Evolutionary conservation across 2,329 filamentous ascomycete genomes (phyloP), one percentile per base, ranked within the genome.

Genomic region (Colletotrichum noveboracense): DNA sequence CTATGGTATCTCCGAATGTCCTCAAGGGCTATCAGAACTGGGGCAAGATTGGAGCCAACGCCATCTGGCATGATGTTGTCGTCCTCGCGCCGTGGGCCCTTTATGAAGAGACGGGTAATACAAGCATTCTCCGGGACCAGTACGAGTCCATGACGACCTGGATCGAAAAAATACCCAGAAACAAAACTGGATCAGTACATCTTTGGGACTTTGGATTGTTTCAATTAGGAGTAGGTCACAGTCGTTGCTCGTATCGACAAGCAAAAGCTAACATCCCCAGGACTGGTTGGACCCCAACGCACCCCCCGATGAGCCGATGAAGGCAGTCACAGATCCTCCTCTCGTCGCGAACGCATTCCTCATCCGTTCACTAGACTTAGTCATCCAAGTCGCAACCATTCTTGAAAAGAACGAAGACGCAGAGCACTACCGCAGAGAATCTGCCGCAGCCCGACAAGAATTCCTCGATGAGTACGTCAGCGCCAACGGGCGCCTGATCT

Each of bases 261-360:
- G n/a, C n/a, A n/a, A n/a, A n/a, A n/a, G n/a, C n/a, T n/a, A n/a
- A 61, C 13, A 7, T 36, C 3, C 2, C 16, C 5, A 75, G 71
- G 75, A 84, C 71, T 84, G 83, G 83, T 77, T 84, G 5, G 83
- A 84, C 43, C 83, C 83, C 2, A 76, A 75, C 30, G 82, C 82
- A 1, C 81, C 83, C 4, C 79, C 81, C 5, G 70, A 78, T 16
- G 76, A 79, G 28, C 82, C 83, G 2, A 78, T 74, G 55, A 76
- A 78, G n/a, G 80, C 79, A 3, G 77, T 77, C 8, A 84, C 82
- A 0, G 80, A 83, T 48, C 71, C 79, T 7, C 78, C 79, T 30
- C 77, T 82, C 13, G 81, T 84, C 5, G 82, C 82, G 2, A 81
- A 84, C 56, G 80, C 79, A 6, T 84, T 82, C 72, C 78, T 84